phyloP scores from a whole-genome alignment of 257 asterid genomes.

The Solanum rostratum region DNA sequence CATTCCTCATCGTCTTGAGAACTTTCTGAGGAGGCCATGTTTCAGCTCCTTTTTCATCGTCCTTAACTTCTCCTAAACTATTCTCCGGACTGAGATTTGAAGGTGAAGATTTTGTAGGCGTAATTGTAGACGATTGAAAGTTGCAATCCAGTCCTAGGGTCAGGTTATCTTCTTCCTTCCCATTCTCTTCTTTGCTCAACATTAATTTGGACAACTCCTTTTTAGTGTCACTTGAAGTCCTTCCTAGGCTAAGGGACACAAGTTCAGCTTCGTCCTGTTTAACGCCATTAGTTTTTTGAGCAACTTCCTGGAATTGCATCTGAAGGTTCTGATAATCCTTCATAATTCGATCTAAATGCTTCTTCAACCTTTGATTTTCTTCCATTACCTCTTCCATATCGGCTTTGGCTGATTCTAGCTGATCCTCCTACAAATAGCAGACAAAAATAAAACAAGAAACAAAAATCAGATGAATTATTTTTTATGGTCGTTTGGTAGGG shows the following conservation, averaged over 20 bases:
- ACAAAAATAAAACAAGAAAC: background rate
- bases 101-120: slow-evolving; percentile 16
- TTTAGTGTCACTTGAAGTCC: slow-evolving; percentile 31
- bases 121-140: slow-evolving; percentile 14
- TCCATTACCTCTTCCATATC: slow-evolving; percentile 72
- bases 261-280: slow-evolving; percentile 17
- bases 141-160: slow-evolving; percentile 56
- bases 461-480: background rate
- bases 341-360: slow-evolving; percentile 41
- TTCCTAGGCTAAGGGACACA: slow-evolving; percentile 60
- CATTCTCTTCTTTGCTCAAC: slow-evolving; percentile 9
- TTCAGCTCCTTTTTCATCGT: slow-evolving; percentile 33
- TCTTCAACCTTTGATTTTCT: slow-evolving; percentile 67
- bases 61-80: slow-evolving; percentile 47
- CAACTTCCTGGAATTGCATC: slow-evolving; percentile 42
- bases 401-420: slow-evolving; percentile 48
- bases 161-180: slow-evolving; percentile 13
- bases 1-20: slow-evolving; percentile 36
- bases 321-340: slow-evolving; percentile 67
- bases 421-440: slow-evolving; percentile 20
- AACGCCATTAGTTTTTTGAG: slow-evolving; percentile 16
- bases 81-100: slow-evolving; percentile 31
- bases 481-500: background rate
- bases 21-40: slow-evolving; percentile 29
- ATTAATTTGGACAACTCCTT: slow-evolving; percentile 12